These are phyloP conservation scores for Candida suzukii DNA, from an alignment of 805 yeast genomes.

Conservation along the genomic window DNA sequence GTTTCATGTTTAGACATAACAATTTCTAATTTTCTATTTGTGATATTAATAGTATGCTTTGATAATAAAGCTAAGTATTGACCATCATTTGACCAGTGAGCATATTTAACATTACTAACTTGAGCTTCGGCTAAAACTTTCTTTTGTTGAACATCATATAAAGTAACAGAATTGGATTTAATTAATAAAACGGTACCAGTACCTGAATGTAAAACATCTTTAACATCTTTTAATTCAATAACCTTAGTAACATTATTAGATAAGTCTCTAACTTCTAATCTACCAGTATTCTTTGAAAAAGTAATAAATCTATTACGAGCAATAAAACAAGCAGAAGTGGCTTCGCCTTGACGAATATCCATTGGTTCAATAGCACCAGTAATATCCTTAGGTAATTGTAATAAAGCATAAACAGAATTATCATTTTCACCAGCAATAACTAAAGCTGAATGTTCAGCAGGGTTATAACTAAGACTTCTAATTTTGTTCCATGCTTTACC, in stretches of 20 bases:
- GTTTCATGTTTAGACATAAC: slow-evolving; percentile 91
- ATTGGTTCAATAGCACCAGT: slow-evolving; percentile 93
- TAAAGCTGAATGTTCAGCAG: slow-evolving; percentile 81
- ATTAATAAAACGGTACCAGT: slow-evolving; percentile 79
- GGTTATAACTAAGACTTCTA: slow-evolving; percentile 82
- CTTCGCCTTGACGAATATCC: slow-evolving; percentile 72
- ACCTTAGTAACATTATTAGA: slow-evolving; percentile 76
- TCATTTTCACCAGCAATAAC: slow-evolving; percentile 74
- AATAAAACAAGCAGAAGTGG: slow-evolving; percentile 81
- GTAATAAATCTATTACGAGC: slow-evolving; percentile 93
- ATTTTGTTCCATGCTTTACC: slow-evolving; percentile 85
- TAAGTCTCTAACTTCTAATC: slow-evolving; percentile 79
- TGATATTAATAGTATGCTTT: slow-evolving; percentile 89
- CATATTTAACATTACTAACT: slow-evolving; percentile 79
- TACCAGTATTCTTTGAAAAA: slow-evolving; percentile 53
- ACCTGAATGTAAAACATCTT: slow-evolving; percentile 69
- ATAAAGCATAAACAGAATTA: slow-evolving; percentile 61
- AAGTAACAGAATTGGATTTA: slow-evolving; percentile 63
- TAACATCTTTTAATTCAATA: slow-evolving; percentile 61
- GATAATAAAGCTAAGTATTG: slow-evolving; percentile 81
- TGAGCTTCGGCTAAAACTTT: slow-evolving; percentile 63
- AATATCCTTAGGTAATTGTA: slow-evolving; percentile 75
- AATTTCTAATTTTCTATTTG: slow-evolving; percentile 67
- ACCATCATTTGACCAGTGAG: slow-evolving; percentile 82
- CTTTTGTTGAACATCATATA: slow-evolving; percentile 90